Evolutionary conservation across 805 yeast species (phyloP), one percentile per base, ranked within the genome.

Genomic region (Candida sithepensis): DNA sequence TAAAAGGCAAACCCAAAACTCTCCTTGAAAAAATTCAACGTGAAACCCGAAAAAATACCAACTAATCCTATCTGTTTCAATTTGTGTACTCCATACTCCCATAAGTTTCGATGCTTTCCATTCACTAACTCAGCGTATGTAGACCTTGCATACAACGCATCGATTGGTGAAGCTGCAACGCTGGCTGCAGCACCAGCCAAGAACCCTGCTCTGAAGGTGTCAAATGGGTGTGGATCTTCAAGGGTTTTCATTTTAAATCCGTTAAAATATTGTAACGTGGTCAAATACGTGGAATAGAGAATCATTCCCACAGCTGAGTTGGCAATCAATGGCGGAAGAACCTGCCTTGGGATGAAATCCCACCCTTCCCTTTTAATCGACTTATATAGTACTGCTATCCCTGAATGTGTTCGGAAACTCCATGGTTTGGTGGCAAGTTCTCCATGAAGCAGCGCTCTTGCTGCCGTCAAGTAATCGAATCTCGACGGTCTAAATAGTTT

Each of bases 111-210:
- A 64, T 86, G 83, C 28, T 75, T 73, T 6, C 89, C 86, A 44
- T 77, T 75, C 14, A 88, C 66, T 45, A 91, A 68, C 54, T 89
- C 96, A 10, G 85, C 78, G 4, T 88, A 84, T 1, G 82, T 75
- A 53, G 91, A 87, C 54, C 97, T 74, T 1, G 96, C 80, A 59
- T 85, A 86, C 3, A 92, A 81, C 7, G 97, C 96, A 66, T 92
- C 97, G 4, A 92, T 74, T 0, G 98, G 98, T 1, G 97, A 92
- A 2, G 96, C 96, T 0, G 88, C 91, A 16, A 88, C 68, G n/a
- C 96, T 85, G 57, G 94, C 96, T 21, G 82, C 81, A 0, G 84
- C 81, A 1, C 97, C 97, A 0, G 97, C 97, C 0, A 88, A 53
- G 47, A 84, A 81, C 0, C 98, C 98, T 0, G 97, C 88, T 42